phyloP scores from a whole-genome alignment of 495 filamentous ascomycete genomes.

The Thermothielavioides terrestris region DNA sequence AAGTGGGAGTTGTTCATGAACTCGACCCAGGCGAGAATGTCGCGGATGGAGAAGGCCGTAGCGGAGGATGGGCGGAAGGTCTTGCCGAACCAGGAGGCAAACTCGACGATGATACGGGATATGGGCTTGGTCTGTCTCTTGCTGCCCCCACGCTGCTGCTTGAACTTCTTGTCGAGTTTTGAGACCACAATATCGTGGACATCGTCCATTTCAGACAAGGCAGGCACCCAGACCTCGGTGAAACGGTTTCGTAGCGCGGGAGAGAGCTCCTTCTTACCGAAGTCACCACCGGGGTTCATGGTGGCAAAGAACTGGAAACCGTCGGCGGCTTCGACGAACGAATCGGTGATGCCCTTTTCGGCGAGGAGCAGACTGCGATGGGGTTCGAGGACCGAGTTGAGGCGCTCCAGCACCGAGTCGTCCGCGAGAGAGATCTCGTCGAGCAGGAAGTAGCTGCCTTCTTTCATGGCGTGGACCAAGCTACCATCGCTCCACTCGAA shows the following conservation, averaged over 20 bases:
- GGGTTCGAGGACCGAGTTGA: conserved; percentile 96
- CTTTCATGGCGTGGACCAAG: conserved; percentile 90
- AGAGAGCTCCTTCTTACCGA: conserved; percentile 94
- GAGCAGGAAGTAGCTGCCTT: conserved; percentile 81
- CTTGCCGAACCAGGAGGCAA: conserved; percentile 84
- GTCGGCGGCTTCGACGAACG: conserved; percentile 63
- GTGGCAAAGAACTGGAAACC: conserved; percentile 96
- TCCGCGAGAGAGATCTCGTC: conserved; percentile 98
- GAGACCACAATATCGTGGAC: conserved; percentile 75
- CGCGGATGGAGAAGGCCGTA: conserved; percentile 75
- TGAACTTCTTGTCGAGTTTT: conserved; percentile 49
- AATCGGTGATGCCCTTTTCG: conserved; percentile 80
- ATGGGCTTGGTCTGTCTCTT: conserved; percentile 28
- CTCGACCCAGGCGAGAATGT: conserved; percentile 86
- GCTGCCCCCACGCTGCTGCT: not conserved
- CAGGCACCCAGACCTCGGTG: conserved; percentile 96
- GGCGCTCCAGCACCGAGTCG: conserved; percentile 89
- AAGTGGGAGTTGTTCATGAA: conserved; percentile 65
- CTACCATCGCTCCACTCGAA: conserved; percentile 97
- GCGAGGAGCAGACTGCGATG: conserved; percentile 78
- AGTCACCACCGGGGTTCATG: conserved; percentile 98
- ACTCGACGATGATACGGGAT: conserved; percentile 64
- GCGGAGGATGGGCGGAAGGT: conserved; percentile 64
- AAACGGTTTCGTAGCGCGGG: conserved; percentile 93
- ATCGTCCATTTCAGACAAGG: conserved; percentile 71